A percentile compares a stretch with the other conserved stretches of the same genome.
Conservation (phyloP, 495 filamentous ascomycete genomes). For the Penicillium odoratum region DNA sequence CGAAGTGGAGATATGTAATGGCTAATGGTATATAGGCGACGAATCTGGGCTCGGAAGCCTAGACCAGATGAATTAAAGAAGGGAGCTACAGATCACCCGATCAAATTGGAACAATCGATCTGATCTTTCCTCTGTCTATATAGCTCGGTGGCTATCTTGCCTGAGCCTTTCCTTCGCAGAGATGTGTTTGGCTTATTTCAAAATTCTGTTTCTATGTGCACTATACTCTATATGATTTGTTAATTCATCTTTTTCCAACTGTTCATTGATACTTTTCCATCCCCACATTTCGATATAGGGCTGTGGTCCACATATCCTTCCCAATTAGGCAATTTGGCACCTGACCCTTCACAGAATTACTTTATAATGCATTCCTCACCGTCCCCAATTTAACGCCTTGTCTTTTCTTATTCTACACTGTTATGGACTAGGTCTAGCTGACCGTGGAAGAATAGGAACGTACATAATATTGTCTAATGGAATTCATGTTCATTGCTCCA, state of each 20-base stretch:
- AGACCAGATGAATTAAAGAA: conserved; percentile 11
- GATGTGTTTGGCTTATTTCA: background rate
- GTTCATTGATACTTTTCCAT: too few species aligned
- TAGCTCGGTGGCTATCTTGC: background rate
- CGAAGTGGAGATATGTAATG: background rate
- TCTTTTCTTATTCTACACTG: too few species aligned
- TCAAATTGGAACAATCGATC: background rate
- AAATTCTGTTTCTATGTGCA: background rate
- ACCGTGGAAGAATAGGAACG: too few species aligned
- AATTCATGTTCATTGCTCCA: too few species aligned
- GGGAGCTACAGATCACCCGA: background rate
- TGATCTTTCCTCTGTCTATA: background rate
- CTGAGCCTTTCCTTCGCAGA: background rate
- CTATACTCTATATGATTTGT: background rate
- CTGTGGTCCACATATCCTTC: background rate
- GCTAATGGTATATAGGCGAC: conserved; percentile 8
- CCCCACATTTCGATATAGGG: background rate
- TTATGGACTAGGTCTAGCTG: too few species aligned
- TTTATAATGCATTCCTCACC: too few species aligned
- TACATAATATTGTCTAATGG: too few species aligned
- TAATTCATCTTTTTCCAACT: too few species aligned
- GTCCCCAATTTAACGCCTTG: too few species aligned
- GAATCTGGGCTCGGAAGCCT: conserved; percentile 27
- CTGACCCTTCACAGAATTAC: background rate
- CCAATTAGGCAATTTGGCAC: background rate